Conservation (phyloP, 1,284 basidiomycete genomes). For the Mycosarcoma maydis region DNA sequence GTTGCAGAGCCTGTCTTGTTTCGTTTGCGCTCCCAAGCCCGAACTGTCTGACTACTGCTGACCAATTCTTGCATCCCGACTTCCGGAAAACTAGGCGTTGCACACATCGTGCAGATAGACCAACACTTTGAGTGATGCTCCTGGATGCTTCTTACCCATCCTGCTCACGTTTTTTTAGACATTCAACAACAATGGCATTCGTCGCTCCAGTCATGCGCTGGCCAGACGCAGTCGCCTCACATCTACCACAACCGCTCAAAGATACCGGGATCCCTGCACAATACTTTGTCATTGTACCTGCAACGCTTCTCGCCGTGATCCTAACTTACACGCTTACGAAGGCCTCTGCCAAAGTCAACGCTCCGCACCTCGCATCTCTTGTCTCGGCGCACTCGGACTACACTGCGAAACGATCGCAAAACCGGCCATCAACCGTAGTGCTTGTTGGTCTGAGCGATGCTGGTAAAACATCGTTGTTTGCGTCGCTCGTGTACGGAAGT, state of each 20-base stretch:
- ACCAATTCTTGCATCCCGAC: conserved; percentile 23
- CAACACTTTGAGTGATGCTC: no score
- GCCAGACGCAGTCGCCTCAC: conserved; percentile 42
- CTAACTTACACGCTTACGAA: conserved; percentile 46
- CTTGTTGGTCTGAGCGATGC: conserved; percentile 54
- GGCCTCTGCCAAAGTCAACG: conserved; percentile 15
- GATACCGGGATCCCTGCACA: conserved; percentile 33
- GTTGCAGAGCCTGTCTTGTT: not conserved
- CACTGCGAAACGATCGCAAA: conserved; percentile 22
- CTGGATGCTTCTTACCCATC: no score
- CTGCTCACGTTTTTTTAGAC: no score
- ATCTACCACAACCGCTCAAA: conserved; percentile 36
- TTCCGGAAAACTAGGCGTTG: conserved; percentile 1
- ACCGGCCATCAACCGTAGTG: conserved; percentile 42
- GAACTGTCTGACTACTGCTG: conserved; percentile 15
- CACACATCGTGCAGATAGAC: not conserved
- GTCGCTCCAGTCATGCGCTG: conserved; percentile 45
- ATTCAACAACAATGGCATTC: conserved; percentile 20
- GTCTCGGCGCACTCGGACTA: conserved; percentile 2
- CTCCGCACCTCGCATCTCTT: conserved; percentile 8
- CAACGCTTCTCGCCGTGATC: conserved; percentile 42
- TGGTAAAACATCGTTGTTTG: conserved; percentile 62
- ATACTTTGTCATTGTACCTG: conserved; percentile 47
- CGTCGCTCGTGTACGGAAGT: conserved; percentile 52
- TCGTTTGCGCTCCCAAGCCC: no score